phyloP scores from a whole-genome alignment of 768 basidiomycete species.

The Pilatotrama ljubarskyi region DNA sequence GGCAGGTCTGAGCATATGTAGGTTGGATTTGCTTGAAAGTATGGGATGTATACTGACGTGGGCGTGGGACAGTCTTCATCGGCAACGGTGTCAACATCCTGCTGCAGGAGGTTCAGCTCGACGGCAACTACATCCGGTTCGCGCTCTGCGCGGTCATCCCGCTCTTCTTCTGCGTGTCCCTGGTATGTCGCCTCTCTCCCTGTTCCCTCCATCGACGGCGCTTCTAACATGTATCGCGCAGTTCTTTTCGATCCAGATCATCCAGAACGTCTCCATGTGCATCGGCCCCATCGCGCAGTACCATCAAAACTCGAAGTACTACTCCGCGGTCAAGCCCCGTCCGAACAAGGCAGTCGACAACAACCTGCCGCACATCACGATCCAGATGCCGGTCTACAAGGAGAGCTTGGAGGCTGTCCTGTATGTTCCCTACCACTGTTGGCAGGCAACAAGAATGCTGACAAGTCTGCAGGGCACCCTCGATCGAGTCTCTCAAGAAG shows the following conservation, averaged over 20 bases:
- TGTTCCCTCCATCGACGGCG: neutral
- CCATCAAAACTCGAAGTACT: conserved; percentile 53
- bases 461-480: conserved; percentile 37
- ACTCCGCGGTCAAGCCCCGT: conserved; percentile 45
- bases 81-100: conserved; percentile 64
- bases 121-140: conserved; percentile 44
- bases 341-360: conserved; percentile 46
- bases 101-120: conserved; percentile 52
- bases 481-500: conserved; percentile 55
- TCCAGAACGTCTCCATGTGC: conserved; percentile 41
- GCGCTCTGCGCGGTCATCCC: conserved; percentile 44
- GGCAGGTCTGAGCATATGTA: conserved; percentile 34
- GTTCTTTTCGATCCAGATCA: conserved; percentile 45
- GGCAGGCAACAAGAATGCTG: neutral
- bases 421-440: conserved; percentile 32
- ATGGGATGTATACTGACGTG: neutral
- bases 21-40: conserved; percentile 2
- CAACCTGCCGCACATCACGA: conserved; percentile 49
- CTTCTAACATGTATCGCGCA: neutral
- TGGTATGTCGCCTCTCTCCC: conserved; percentile 30
- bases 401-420: conserved; percentile 53
- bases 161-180: conserved; percentile 46
- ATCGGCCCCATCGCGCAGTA: conserved; percentile 57
- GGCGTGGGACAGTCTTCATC: conserved; percentile 51
- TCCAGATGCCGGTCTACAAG: conserved; percentile 59